Evolutionary conservation across 345 rosid genomes (phyloP).

Genomic region (Tarenaya hassleriana): DNA sequence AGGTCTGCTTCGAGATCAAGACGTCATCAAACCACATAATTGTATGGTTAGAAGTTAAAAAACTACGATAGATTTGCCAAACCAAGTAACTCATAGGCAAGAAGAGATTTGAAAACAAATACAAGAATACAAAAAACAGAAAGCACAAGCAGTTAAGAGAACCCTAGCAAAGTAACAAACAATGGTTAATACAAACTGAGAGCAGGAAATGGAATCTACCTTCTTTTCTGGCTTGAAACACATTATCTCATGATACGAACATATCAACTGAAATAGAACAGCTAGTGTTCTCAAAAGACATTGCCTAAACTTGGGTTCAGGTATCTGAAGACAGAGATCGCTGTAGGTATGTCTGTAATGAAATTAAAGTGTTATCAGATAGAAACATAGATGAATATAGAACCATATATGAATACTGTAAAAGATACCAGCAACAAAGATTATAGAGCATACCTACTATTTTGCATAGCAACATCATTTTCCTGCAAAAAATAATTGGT

Average conservation of each 20-base stretch:
- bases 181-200: constrained; percentile 15
- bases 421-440: constrained; percentile 13
- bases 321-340: constrained; percentile 89
- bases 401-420: too few species aligned
- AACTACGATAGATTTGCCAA: not conserved
- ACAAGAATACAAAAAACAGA: constrained; percentile 9
- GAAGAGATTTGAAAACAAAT: constrained; percentile 13
- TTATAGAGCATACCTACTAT: constrained; percentile 54
- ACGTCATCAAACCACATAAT: constrained; percentile 13
- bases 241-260: constrained; percentile 89
- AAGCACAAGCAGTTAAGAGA: constrained; percentile 12
- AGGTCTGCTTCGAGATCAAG: constrained; percentile 7
- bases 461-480: constrained; percentile 47
- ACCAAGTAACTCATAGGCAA: not conserved
- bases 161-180: constrained; percentile 13
- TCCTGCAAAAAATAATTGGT: constrained; percentile 49
- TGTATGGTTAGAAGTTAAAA: not conserved
- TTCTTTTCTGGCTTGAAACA: constrained; percentile 52
- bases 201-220: constrained; percentile 38
- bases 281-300: constrained; percentile 85
- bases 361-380: constrained; percentile 20
- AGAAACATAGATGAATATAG: constrained; percentile 10
- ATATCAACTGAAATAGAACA: constrained; percentile 74
- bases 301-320: constrained; percentile 91
- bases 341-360: constrained; percentile 89